Evolutionary conservation across 164 flowering plant genomes (phyloP).

Genomic region (Aristolochia contorta): DNA sequence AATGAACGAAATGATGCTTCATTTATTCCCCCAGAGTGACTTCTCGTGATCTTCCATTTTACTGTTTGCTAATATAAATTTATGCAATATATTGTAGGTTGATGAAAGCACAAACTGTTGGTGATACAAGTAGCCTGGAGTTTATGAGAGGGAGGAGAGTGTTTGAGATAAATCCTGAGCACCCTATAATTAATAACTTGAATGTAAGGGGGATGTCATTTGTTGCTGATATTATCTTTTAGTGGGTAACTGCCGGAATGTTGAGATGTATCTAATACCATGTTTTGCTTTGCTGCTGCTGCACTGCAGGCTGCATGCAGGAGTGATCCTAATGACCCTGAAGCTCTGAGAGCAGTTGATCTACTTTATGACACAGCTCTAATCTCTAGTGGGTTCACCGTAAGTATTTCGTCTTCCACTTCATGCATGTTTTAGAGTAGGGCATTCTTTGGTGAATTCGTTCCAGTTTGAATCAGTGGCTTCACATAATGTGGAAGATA

Average conservation of each 20-base stretch:
- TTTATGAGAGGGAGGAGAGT: constrained; percentile 17
- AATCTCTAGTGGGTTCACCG: constrained; percentile 16
- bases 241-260: not conserved
- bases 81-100: constrained; percentile 5
- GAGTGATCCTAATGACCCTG: constrained; percentile 9
- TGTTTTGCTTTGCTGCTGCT: constrained; percentile 32
- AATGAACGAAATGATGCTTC: too few species aligned
- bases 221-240: not conserved
- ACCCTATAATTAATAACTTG: constrained; percentile 14
- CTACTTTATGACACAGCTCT: constrained; percentile 14
- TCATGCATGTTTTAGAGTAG: too few species aligned
- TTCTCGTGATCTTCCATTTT: not conserved
- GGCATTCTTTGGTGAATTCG: too few species aligned
- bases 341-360: constrained; percentile 16
- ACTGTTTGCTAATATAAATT: not conserved
- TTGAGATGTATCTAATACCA: not conserved
- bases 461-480: not conserved
- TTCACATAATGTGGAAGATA: not conserved
- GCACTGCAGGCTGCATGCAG: constrained; percentile 13
- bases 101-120: constrained; percentile 21
- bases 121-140: constrained; percentile 15
- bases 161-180: constrained; percentile 16
- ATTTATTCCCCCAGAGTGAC: too few species aligned
- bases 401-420: constrained; percentile 4
- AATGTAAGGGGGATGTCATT: constrained; percentile 6